A percentile compares a stretch with the other conserved stretches of the same genome.
phyloP scores from a whole-genome alignment of 1,139 yeast genomes.

The Magnusiomyces fungicola region DNA sequence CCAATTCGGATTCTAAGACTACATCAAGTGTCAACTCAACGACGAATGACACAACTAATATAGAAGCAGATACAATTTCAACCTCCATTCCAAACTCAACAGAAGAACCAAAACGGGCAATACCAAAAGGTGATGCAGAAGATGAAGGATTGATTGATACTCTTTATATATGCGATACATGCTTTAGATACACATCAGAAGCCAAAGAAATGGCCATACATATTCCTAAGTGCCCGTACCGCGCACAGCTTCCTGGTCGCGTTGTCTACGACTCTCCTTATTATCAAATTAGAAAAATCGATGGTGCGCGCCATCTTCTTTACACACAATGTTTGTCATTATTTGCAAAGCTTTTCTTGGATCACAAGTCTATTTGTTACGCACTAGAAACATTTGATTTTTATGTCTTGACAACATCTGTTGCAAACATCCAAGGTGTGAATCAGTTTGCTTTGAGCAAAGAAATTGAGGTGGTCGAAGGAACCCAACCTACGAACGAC shows the following conservation, averaged over 20 bases:
- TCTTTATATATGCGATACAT: slow-evolving; percentile 66
- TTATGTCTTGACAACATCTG: slow-evolving; percentile 42
- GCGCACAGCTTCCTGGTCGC: slow-evolving; percentile 50
- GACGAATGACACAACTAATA: neutral
- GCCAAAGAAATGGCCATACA: slow-evolving; percentile 30
- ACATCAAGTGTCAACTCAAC: no score
- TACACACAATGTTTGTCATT: slow-evolving; percentile 78
- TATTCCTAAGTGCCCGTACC: slow-evolving; percentile 39
- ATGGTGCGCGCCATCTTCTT: slow-evolving; percentile 50
- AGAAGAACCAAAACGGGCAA: neutral
- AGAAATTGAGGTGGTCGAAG: slow-evolving; percentile 13
- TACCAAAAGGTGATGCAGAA: slow-evolving; percentile 2
- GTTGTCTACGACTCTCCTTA: slow-evolving; percentile 58
- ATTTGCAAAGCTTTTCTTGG: slow-evolving; percentile 83
- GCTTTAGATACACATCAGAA: slow-evolving; percentile 68
- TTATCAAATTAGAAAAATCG: slow-evolving; percentile 53
- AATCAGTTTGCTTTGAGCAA: slow-evolving; percentile 11
- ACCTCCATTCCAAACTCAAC: slow-evolving; percentile 2
- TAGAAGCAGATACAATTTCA: neutral
- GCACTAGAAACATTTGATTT: slow-evolving; percentile 73
- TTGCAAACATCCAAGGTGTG: slow-evolving; percentile 15
- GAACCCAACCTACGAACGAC: no score
- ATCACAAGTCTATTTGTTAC: slow-evolving; percentile 82
- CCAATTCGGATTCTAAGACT: neutral
- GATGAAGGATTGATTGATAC: slow-evolving; percentile 40